A percentile compares a stretch with the other conserved stretches of the same genome.
phyloP scores from a whole-genome alignment of 2,329 filamentous ascomycete species.

The Zasmidium angulare region DNA sequence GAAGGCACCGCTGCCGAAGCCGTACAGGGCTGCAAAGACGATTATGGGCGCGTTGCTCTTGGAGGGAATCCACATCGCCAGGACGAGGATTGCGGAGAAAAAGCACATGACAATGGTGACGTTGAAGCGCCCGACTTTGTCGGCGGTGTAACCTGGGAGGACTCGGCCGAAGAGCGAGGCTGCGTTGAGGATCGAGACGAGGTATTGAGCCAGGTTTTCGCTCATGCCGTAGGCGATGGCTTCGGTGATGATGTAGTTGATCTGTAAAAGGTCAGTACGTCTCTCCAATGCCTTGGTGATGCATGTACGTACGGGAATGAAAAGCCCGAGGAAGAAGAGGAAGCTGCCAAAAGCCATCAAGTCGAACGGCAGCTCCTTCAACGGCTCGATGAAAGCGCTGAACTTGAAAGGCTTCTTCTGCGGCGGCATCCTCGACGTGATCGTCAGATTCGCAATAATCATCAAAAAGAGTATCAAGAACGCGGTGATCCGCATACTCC shows the following conservation, averaged over 20 bases:
- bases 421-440: conserved; percentile 4
- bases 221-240: conserved; percentile 29
- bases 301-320: conserved; percentile 28
- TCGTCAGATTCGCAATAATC: conserved; percentile 17
- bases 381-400: background rate
- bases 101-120: conserved; percentile 39
- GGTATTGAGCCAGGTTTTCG: conserved; percentile 28
- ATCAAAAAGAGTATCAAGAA: conserved; percentile 50
- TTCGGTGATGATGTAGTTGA: conserved; percentile 43
- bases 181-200: conserved; percentile 43
- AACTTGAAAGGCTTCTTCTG: background rate
- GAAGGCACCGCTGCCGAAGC: conserved; percentile 67
- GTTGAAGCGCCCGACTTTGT: conserved; percentile 44
- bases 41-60: conserved; percentile 57
- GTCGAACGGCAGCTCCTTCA: background rate
- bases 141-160: conserved; percentile 41
- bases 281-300: background rate
- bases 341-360: conserved; percentile 2
- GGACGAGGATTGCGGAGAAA: conserved; percentile 37
- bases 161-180: conserved; percentile 43
- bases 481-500: conserved; percentile 53
- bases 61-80: conserved; percentile 58
- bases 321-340: conserved; percentile 26
- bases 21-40: conserved; percentile 66
- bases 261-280: background rate